Evolutionary conservation across 2,329 filamentous ascomycete species (phyloP), one percentile per base, ranked within the genome.

Genomic region (Botryosphaeria agaves): DNA sequence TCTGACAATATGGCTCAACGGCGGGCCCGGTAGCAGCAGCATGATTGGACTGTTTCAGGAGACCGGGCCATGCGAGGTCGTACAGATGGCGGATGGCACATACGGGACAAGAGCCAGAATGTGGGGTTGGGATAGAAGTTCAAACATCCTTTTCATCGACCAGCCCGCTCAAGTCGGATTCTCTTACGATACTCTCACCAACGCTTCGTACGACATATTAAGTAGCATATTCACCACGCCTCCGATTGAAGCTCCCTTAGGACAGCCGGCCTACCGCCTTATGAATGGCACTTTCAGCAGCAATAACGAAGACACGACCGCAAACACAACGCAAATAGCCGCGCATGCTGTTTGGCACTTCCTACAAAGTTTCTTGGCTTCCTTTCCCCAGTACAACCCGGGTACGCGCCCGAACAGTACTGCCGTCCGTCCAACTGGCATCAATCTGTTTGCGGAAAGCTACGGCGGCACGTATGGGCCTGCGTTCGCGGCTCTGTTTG

Each of bases 401-500:
- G 56, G 62, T 4, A 47, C 50, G 1, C 48, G 48, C 11, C 44
- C 50, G 9, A 53, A 57, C 29, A 44, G 41, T 26, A 48, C 46
- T 4, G 34, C 35, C 7, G 34, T 43, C 19, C 56, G 59, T 36
- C 52, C 59, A 2, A 51, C 72, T 12, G 68, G 68, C 4, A 61
- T 81, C 31, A 72, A 73, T 40, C 53, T 81, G 4, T 79, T 77
- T 36, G 64, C 72, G 1, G 74, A 82, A 47, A 76, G 70, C 48
- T 76, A 80, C 46, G 69, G 74, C 19, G 78, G 78, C 8, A 67
- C 72, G 33, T 83, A 80, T 41, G 77, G 72, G 0, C 74, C 74
- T 2, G 56, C 66, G 2, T 76, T 80, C 41, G 70, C 72, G 7
- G 40, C 54, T 3, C 57, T 59, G 38, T 66, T 66, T 34, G 62